phyloP scores from a whole-genome alignment of 768 basidiomycete species.

The Amanita phalloides region DNA sequence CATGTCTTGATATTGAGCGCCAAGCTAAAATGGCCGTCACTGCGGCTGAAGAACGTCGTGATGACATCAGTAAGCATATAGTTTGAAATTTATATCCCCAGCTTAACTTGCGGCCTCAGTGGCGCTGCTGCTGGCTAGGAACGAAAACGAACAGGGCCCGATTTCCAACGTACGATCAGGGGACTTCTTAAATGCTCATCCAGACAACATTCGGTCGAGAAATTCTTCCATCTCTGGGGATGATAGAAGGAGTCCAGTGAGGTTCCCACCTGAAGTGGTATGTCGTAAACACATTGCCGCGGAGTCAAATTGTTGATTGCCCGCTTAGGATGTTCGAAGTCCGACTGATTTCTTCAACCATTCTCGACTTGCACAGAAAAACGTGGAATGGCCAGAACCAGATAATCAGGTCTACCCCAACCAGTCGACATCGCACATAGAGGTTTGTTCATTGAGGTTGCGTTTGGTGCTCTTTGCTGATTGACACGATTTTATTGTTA shows the following conservation, averaged over 20 bases:
- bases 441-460: slow-evolving; percentile 20
- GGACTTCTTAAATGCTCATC: neutral
- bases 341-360: slow-evolving; percentile 30
- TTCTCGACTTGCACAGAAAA: slow-evolving; percentile 28
- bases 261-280: slow-evolving; percentile 33
- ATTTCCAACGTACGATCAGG: neutral
- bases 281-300: slow-evolving; percentile 5
- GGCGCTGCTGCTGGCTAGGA: slow-evolving; percentile 35
- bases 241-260: slow-evolving; percentile 32
- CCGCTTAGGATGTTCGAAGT: slow-evolving; percentile 24
- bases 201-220: slow-evolving; percentile 29
- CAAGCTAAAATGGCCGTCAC: slow-evolving; percentile 55
- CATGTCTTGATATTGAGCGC: slow-evolving; percentile 56
- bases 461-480: neutral
- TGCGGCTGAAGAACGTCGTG: slow-evolving; percentile 59
- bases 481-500: slow-evolving; percentile 2
- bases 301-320: neutral
- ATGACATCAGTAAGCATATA: slow-evolving; percentile 41
- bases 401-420: slow-evolving; percentile 33
- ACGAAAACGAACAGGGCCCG: slow-evolving; percentile 22
- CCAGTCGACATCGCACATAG: slow-evolving; percentile 31
- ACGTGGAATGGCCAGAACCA: slow-evolving; percentile 35
- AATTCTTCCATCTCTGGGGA: slow-evolving; percentile 43
- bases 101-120: slow-evolving; percentile 21
- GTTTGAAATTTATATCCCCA: slow-evolving; percentile 6